Percentiles rank a stretch among this genome's conserved stretches.
phyloP scores from a whole-genome alignment of 2,329 filamentous ascomycete species.

The Talaromyces atroroseus region DNA sequence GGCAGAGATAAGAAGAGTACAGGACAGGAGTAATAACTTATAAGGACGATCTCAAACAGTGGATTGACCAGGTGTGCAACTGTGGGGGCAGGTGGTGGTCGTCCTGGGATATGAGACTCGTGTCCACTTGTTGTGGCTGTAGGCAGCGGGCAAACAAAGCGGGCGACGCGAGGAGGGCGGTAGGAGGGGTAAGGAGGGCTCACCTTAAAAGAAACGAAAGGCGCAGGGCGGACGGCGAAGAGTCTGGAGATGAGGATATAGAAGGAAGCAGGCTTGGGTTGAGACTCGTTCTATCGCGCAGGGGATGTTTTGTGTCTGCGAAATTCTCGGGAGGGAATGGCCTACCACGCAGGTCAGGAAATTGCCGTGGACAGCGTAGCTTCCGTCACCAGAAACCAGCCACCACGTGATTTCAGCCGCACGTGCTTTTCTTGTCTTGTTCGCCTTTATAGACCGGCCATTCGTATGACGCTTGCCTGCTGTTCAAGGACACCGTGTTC shows the following conservation, averaged over 20 bases:
- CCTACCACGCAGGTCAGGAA: conserved; percentile 26
- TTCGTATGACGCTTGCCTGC: neutral
- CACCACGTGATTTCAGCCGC: conserved; percentile 11
- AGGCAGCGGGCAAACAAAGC: conserved; percentile 3
- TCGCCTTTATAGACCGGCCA: neutral
- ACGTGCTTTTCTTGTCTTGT: conserved; percentile 2
- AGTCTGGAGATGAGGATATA: conserved; percentile 11
- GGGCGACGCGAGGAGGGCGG: neutral
- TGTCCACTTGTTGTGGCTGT: conserved; percentile 12
- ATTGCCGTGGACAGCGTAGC: conserved; percentile 34
- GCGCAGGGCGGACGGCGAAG: neutral
- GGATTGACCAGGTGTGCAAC: conserved; percentile 7
- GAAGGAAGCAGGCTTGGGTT: conserved; percentile 10
- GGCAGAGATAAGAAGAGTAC: conserved; percentile 16
- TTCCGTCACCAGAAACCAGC: conserved; percentile 26
- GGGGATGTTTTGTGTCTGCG: conserved; percentile 5
- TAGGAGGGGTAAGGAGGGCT: conserved; percentile 5
- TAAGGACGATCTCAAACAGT: conserved; percentile 12
- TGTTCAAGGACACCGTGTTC: conserved; percentile 28
- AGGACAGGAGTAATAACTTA: conserved; percentile 12
- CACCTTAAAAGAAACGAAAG: conserved; percentile 7
- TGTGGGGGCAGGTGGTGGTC: conserved; percentile 12
- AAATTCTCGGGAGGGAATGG: conserved; percentile 29
- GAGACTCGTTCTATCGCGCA: conserved; percentile 17
- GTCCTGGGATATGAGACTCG: conserved; percentile 5